Percentiles rank a stretch among this genome's conserved stretches.
These are phyloP conservation scores for Mycena rosella DNA, from an alignment of 768 basidiomycete species.

Conservation along the genomic window DNA sequence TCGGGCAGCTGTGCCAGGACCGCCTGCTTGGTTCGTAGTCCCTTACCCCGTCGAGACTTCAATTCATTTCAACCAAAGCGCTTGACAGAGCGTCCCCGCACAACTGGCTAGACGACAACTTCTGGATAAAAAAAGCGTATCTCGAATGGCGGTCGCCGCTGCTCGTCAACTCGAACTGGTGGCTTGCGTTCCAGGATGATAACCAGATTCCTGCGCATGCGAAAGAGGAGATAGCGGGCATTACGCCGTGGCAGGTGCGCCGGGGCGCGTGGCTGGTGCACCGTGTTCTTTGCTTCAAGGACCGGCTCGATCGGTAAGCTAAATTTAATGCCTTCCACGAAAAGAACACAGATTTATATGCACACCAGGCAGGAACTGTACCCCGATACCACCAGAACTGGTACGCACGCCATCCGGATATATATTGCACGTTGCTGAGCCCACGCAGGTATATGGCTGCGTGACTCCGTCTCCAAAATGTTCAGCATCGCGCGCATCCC, in stretches of 20 bases:
- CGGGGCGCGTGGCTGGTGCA: slow-evolving; percentile 86
- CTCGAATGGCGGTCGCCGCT: slow-evolving; percentile 89
- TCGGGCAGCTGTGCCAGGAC: slow-evolving; percentile 79
- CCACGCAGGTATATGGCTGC: slow-evolving; percentile 71
- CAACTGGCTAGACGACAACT: slow-evolving; percentile 96
- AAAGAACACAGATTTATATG: slow-evolving; percentile 13
- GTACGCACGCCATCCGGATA: slow-evolving; percentile 47
- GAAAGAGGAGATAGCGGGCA: slow-evolving; percentile 54
- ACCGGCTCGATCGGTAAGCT: slow-evolving; percentile 71
- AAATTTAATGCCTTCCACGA: slow-evolving; percentile 8
- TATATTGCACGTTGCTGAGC: neutral
- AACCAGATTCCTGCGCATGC: slow-evolving; percentile 65
- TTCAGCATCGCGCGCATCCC: slow-evolving; percentile 89
- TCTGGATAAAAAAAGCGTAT: slow-evolving; percentile 92
- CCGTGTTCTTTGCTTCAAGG: slow-evolving; percentile 80
- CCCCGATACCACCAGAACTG: slow-evolving; percentile 79
- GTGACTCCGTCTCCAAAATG: slow-evolving; percentile 66
- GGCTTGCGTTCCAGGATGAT: slow-evolving; percentile 90
- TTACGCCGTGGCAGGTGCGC: slow-evolving; percentile 88
- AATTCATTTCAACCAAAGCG: slow-evolving; percentile 57
- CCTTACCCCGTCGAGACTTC: slow-evolving; percentile 23
- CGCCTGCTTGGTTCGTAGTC: slow-evolving; percentile 70
- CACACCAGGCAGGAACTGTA: slow-evolving; percentile 73
- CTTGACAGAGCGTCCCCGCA: slow-evolving; percentile 86
- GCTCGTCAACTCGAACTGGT: slow-evolving; percentile 95